Evolutionary conservation across 1,284 basidiomycete genomes (phyloP), one percentile per base, ranked within the genome.

Genomic region (Sanghuangporus baumii): DNA sequence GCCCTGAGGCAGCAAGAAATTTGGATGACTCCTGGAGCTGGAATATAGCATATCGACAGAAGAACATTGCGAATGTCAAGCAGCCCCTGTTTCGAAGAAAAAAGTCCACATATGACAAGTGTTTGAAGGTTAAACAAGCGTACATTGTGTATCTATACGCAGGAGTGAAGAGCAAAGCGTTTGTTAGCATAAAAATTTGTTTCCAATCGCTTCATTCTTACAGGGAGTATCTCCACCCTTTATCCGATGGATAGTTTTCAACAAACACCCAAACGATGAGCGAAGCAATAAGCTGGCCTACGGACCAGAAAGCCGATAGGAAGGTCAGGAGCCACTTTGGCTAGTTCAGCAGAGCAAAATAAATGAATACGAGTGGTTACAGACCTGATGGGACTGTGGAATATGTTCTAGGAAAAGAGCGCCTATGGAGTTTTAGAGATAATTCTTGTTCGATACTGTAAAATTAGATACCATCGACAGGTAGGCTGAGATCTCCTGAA

Each of bases 201-300:
- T 12, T 7, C 63, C 57, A 62, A 63, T 20, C 69, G 18, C 23
- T 26, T 2, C 36, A 71, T 3, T 26, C 71, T 62, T 72, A 86
- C 81, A 81, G 76, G 36, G 81, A 79, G 72, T 86, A 87, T 69
- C 85, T 76, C 85, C 85, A 87, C 26, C 85, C 85, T 74, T 78
- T 79, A 70, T 87, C 69, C 71, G 61, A 68, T 66, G 36, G 70
- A 61, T 65, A 84, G 66, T 81, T 80, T n/a, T 74, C 75, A 62
- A 85, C 81, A 67, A 83, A 80, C 3, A 71, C 73, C 78, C 81
- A 82, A 16, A 78, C 75, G 26, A 85, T 75, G 50, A 84, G 69
- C 26, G 79, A 81, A 11, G 79, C 80, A 37, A 82, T 67, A 14
- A 85, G 73, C 66, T 85, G 84, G 1, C 86, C 86, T 20, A 87